Evolutionary conservation across 1,284 basidiomycete genomes (phyloP).

Genomic region (Schizopora paradoxa): DNA sequence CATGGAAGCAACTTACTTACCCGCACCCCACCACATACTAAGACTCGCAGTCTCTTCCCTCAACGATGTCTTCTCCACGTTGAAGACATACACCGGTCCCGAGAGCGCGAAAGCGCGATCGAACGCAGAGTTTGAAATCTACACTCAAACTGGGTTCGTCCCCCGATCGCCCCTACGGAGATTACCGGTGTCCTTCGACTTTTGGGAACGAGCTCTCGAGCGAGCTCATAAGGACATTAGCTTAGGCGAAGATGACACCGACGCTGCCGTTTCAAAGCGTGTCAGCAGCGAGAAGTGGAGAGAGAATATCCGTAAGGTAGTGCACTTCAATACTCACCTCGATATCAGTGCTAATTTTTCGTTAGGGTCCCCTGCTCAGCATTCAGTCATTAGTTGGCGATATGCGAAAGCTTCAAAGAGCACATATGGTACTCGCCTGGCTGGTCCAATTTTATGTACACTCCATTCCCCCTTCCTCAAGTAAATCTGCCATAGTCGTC

Average conservation of each 20-base stretch:
- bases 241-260: conserved; percentile 55
- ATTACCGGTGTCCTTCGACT: conserved; percentile 48
- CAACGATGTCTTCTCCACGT: conserved; percentile 24
- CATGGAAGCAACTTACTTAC: conserved; percentile 32
- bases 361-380: conserved; percentile 65
- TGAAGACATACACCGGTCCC: conserved; percentile 16
- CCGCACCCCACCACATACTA: conserved; percentile 34
- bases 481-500: conserved; percentile 44
- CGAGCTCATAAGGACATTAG: conserved; percentile 53
- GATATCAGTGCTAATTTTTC: conserved; percentile 6
- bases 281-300: conserved; percentile 64
- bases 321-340: conserved; percentile 25
- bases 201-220: conserved; percentile 72
- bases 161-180: conserved; percentile 63
- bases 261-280: conserved; percentile 45
- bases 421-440: conserved; percentile 86
- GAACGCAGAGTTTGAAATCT: conserved; percentile 64
- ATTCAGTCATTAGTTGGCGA: conserved; percentile 47
- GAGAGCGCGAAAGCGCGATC: conserved; percentile 17
- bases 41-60: conserved; percentile 26
- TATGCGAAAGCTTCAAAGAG: conserved; percentile 67
- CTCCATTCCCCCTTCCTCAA: conserved; percentile 50
- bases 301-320: conserved; percentile 53
- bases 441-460: conserved; percentile 89
- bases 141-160: conserved; percentile 82